Evolutionary conservation across 148 eudicot genomes (phyloP).

Genomic region (Camellia sinensis): DNA sequence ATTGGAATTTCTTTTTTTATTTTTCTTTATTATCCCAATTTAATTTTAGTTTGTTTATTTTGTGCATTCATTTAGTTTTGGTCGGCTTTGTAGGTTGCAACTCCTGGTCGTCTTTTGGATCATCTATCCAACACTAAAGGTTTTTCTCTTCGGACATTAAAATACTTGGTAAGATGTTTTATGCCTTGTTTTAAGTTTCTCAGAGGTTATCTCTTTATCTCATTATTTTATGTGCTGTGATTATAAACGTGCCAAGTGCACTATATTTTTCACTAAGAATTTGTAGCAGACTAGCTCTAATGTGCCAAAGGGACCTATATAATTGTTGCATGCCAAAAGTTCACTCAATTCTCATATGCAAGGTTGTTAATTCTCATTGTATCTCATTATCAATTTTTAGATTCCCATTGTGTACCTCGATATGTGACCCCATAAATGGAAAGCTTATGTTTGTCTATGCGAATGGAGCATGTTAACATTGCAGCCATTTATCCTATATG

Average conservation of each 20-base stretch:
- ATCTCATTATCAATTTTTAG: not conserved
- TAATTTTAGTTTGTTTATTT: not conserved
- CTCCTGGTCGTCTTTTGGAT: constrained; percentile 95
- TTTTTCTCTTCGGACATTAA: constrained; percentile 74
- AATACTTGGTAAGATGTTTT: constrained; percentile 68
- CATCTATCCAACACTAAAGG: constrained; percentile 93
- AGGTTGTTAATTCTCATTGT: not conserved
- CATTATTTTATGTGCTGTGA: not conserved
- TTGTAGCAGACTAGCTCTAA: not conserved
- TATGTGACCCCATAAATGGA: not conserved
- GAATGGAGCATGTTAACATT: not conserved
- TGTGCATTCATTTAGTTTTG: not conserved
- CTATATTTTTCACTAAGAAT: not conserved
- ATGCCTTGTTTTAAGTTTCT: not conserved
- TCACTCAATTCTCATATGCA: not conserved
- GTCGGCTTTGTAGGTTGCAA: constrained; percentile 60
- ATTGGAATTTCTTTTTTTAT: not conserved
- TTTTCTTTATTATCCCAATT: not conserved
- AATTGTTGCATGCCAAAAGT: not conserved
- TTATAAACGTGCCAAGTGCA: not conserved
- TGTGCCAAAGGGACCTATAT: not conserved
- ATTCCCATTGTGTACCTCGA: not conserved
- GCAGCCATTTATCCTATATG: not conserved
- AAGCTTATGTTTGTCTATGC: not conserved
- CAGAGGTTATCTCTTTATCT: not conserved